phyloP scores from a whole-genome alignment of 2,329 filamentous ascomycete genomes.

The Diplodia scrobiculata region DNA sequence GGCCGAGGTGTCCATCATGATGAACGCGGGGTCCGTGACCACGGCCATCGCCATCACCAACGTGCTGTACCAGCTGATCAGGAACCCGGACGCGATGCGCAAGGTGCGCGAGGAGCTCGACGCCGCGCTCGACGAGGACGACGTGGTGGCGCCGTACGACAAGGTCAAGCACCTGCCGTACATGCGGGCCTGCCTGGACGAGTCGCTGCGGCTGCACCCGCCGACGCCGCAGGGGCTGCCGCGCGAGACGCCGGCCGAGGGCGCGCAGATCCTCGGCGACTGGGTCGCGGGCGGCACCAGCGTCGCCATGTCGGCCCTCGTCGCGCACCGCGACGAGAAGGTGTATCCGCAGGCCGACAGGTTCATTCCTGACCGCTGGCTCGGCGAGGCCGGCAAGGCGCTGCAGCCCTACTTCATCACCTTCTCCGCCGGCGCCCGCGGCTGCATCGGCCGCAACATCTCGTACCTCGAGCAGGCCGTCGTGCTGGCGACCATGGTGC shows the following conservation, averaged over 20 bases:
- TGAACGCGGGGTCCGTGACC: conserved; percentile 43
- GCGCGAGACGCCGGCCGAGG: conserved; percentile 36
- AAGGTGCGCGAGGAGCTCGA: conserved; percentile 35
- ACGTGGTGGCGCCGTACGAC: conserved; percentile 33
- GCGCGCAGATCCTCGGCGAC: conserved; percentile 32
- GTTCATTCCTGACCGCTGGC: conserved; percentile 55
- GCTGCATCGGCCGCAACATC: conserved; percentile 41
- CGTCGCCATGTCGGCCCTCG: conserved; percentile 43
- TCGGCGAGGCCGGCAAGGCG: conserved; percentile 35
- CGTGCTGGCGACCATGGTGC: conserved; percentile 41
- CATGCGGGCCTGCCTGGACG: conserved; percentile 42
- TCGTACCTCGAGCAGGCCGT: conserved; percentile 57
- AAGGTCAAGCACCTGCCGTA: conserved; percentile 35
- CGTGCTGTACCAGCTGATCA: conserved; percentile 46
- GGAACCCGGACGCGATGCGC: conserved; percentile 36
- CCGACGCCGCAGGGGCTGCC: conserved; percentile 35
- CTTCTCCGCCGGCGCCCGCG: conserved; percentile 34
- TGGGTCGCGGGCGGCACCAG: conserved; percentile 45
- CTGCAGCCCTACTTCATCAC: conserved; percentile 35
- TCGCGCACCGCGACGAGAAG: conserved; percentile 54
- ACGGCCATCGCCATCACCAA: conserved; percentile 41
- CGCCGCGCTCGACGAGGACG: conserved; percentile 17
- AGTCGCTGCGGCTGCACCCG: conserved; percentile 34
- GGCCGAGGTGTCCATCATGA: conserved; percentile 18
- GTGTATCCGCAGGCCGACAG: conserved; percentile 52